phyloP scores from a whole-genome alignment of 2,329 filamentous ascomycete species.

The Clarireedia monteithiana region DNA sequence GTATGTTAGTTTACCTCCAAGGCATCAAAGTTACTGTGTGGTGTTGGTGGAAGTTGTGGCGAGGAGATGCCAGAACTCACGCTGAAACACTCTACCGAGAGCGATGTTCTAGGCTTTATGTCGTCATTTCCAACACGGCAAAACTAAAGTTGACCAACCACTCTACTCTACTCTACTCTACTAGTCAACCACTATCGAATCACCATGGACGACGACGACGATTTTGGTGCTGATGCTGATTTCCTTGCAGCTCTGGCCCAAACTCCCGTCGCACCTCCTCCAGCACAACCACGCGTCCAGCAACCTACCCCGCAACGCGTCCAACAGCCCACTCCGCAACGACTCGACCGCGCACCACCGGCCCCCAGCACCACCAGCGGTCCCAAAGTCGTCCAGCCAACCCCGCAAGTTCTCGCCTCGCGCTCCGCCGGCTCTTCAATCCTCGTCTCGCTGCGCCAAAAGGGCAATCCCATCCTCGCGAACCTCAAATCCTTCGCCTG shows the following conservation, averaged over 20 bases:
- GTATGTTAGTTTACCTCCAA: too few species aligned
- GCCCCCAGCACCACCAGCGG: slow-evolving; percentile 25
- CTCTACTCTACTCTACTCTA: too few species aligned
- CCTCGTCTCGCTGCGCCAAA: slow-evolving; percentile 83
- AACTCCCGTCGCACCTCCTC: slow-evolving; percentile 27
- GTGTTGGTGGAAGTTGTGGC: too few species aligned
- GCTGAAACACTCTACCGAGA: too few species aligned
- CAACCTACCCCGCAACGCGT: slow-evolving; percentile 33
- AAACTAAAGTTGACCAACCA: too few species aligned
- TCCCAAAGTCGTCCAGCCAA: slow-evolving; percentile 71
- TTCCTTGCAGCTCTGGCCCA: slow-evolving; percentile 49
- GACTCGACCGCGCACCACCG: slow-evolving; percentile 43
- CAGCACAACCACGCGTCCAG: slow-evolving; percentile 22
- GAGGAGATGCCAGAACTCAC: too few species aligned
- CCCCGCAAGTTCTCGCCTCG: slow-evolving; percentile 72
- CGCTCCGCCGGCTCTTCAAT: slow-evolving; percentile 64
- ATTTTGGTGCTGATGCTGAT: slow-evolving; percentile 48
- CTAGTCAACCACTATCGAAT: not conserved
- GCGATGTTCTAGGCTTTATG: too few species aligned
- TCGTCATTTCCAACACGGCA: too few species aligned
- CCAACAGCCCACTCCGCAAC: slow-evolving; percentile 45
- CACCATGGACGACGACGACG: slow-evolving; percentile 42
- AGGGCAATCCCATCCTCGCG: slow-evolving; percentile 87
- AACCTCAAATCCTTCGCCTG: slow-evolving; percentile 76
- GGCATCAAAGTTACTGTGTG: too few species aligned